A percentile compares a stretch with the other conserved stretches of the same genome.
Evolutionary conservation across 257 asterid genomes (phyloP).

Genomic region (Ehretia macrophylla): DNA sequence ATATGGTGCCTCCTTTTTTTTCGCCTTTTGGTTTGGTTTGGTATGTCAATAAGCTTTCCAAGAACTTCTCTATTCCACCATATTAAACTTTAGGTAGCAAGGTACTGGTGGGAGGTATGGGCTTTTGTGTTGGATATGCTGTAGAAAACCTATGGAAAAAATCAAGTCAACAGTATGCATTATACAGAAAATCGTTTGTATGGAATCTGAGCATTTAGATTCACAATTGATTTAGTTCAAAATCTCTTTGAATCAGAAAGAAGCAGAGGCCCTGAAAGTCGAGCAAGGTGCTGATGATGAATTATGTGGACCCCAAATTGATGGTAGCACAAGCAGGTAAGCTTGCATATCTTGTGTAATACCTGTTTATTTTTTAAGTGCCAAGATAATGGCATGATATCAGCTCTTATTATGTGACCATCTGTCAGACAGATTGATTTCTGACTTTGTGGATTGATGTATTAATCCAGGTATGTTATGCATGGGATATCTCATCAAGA

Average conservation of each 20-base stretch:
- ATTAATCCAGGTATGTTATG: slow-evolving; percentile 47
- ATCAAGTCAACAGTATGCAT: not conserved
- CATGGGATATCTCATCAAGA: slow-evolving; percentile 59
- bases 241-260: slow-evolving; percentile 44
- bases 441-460: slow-evolving; percentile 8
- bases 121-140: too few relatives aligned
- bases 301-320: slow-evolving; percentile 37
- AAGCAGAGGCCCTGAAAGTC: slow-evolving; percentile 51
- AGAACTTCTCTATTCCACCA: too few relatives aligned
- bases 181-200: not conserved
- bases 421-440: not conserved
- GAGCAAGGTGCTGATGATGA: slow-evolving; percentile 34
- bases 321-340: slow-evolving; percentile 84
- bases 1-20: too few relatives aligned
- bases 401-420: not conserved
- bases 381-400: not conserved
- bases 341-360: slow-evolving; percentile 16
- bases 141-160: too few relatives aligned
- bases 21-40: too few relatives aligned
- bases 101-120: too few relatives aligned
- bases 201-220: not conserved
- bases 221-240: slow-evolving; percentile 14
- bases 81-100: too few relatives aligned
- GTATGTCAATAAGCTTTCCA: too few relatives aligned
- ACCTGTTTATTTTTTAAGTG: not conserved